phyloP scores from a whole-genome alignment of 2,329 filamentous ascomycete species.

The Drechslerella coelobrocha region DNA sequence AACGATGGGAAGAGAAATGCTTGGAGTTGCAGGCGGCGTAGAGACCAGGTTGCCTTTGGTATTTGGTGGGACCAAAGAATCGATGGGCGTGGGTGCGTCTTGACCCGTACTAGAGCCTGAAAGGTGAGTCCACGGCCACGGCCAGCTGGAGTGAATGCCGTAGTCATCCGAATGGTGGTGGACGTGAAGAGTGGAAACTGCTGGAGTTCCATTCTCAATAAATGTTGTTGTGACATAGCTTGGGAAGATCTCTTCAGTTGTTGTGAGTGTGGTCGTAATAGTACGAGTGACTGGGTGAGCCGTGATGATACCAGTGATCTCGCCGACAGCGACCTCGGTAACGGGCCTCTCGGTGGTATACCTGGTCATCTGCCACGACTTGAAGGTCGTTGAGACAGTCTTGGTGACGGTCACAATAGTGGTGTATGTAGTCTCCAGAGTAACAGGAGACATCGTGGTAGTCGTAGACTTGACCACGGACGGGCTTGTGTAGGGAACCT shows the following conservation, averaged over 20 bases:
- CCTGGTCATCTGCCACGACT: slow-evolving; percentile 16
- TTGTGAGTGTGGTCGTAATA: slow-evolving; percentile 19
- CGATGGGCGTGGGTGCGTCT: too few species aligned
- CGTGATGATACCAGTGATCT: slow-evolving; percentile 22
- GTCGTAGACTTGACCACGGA: slow-evolving; percentile 19
- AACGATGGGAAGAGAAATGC: slow-evolving; percentile 6
- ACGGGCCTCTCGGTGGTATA: slow-evolving; percentile 18
- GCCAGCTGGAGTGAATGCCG: slow-evolving; percentile 32
- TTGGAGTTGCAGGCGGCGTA: slow-evolving; percentile 12
- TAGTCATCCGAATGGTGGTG: slow-evolving; percentile 32
- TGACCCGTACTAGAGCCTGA: too few species aligned
- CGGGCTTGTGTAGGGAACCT: not conserved
- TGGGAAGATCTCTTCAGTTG: slow-evolving; percentile 32
- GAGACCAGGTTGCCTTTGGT: slow-evolving; percentile 8
- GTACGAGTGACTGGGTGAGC: slow-evolving; percentile 17
- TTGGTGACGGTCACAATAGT: slow-evolving; percentile 21
- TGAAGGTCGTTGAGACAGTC: slow-evolving; percentile 19
- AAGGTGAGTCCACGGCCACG: too few species aligned
- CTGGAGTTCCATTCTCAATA: slow-evolving; percentile 15
- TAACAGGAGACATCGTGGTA: slow-evolving; percentile 14
- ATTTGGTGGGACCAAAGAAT: not conserved
- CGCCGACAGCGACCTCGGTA: slow-evolving; percentile 23
- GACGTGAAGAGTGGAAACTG: slow-evolving; percentile 21
- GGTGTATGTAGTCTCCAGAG: slow-evolving; percentile 27
- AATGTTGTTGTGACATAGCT: slow-evolving; percentile 21